phyloP scores from a whole-genome alignment of 176 grass and related monocot genomes.

The Puccinellia tenuiflora region DNA sequence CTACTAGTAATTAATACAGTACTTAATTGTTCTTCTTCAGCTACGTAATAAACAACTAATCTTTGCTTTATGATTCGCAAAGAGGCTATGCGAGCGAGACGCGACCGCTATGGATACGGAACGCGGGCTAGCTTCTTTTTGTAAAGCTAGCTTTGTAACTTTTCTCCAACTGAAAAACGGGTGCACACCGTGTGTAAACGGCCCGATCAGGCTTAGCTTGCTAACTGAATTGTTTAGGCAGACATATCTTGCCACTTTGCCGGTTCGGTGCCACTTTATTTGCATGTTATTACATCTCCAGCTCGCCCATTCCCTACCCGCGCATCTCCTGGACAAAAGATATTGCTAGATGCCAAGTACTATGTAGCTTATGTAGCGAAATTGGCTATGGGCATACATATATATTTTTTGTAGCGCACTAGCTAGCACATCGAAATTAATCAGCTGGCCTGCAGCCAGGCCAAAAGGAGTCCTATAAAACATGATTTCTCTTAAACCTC shows the following conservation, averaged over 20 bases:
- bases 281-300: neutral
- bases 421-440: too few relatives aligned
- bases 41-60: neutral
- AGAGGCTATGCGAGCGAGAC: neutral
- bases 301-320: neutral
- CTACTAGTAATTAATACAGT: too few relatives aligned
- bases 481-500: too few relatives aligned
- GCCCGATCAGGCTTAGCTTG: neutral
- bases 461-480: too few relatives aligned
- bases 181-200: neutral
- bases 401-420: neutral
- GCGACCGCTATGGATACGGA: neutral
- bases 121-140: neutral
- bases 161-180: neutral
- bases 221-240: constrained; percentile 12
- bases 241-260: constrained; percentile 17
- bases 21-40: neutral
- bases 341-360: neutral
- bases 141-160: neutral
- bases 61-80: neutral
- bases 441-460: too few relatives aligned
- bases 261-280: neutral
- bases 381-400: neutral
- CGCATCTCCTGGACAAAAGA: neutral
- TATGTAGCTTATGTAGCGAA: neutral